Conservation (phyloP, 1,284 basidiomycete genomes). For the Agroathelia rolfsii region DNA sequence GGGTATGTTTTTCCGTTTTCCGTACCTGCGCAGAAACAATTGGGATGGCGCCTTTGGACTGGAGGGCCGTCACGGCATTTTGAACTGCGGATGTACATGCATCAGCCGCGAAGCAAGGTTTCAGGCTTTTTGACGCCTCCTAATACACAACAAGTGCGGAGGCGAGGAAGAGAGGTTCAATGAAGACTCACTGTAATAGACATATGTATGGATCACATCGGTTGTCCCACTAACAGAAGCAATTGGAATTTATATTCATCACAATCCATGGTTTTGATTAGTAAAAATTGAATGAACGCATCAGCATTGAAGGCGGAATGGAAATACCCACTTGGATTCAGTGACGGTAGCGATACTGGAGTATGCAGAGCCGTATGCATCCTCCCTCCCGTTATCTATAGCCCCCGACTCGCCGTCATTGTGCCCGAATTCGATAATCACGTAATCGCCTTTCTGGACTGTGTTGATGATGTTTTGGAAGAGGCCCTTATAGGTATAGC, state of each 20-base stretch:
- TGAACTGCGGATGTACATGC: no score
- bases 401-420: conserved; percentile 18
- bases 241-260: no score
- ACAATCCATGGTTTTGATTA: no score
- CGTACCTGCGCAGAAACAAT: no score
- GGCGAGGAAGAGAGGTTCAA: no score
- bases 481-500: conserved; percentile 20
- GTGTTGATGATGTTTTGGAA: conserved; percentile 12
- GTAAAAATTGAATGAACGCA: no score
- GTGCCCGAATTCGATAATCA: conserved; percentile 24
- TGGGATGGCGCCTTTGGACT: conserved; percentile 21
- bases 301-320: conserved; percentile 6
- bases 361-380: conserved; percentile 13
- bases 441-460: conserved; percentile 15
- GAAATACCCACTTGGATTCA: conserved; percentile 9
- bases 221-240: conserved; percentile 3
- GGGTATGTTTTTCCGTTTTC: no score
- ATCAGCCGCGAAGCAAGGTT: no score
- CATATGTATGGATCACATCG: conserved; percentile 11
- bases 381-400: conserved; percentile 17
- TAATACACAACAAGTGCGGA: no score
- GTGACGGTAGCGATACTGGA: conserved; percentile 10
- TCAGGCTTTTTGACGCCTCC: no score
- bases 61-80: conserved; percentile 18
- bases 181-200: no score